Evolutionary conservation across 345 rosid species (phyloP).

Genomic region (Euphorbia peplus): DNA sequence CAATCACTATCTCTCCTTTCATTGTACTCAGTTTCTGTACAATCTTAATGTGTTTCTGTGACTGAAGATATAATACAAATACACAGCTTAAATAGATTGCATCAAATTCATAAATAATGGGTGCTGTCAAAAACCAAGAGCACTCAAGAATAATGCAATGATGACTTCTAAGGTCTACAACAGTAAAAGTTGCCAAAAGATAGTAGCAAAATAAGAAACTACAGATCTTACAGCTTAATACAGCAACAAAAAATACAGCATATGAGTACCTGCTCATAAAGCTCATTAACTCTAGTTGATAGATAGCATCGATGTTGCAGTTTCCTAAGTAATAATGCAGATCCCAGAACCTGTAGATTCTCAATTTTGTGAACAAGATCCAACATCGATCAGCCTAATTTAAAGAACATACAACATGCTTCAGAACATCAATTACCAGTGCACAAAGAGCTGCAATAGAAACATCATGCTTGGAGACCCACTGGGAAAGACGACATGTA

Average conservation of each 20-base stretch:
- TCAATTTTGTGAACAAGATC: constrained; percentile 52
- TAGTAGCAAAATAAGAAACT: not conserved
- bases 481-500: constrained; percentile 53
- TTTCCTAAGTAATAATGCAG: constrained; percentile 41
- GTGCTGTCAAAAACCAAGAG: not conserved
- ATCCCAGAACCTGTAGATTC: constrained; percentile 63
- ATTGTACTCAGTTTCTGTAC: not conserved
- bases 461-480: constrained; percentile 49
- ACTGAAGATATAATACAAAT: constrained; percentile 6
- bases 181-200: not conserved
- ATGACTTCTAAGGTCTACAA: not conserved
- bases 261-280: constrained; percentile 61
- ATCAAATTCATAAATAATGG: not conserved
- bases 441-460: constrained; percentile 39
- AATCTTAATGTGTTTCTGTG: not conserved
- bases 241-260: not conserved
- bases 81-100: not conserved
- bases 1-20: not conserved
- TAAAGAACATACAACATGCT: constrained; percentile 32
- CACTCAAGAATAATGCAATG: constrained; percentile 3
- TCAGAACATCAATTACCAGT: constrained; percentile 47
- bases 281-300: constrained; percentile 58
- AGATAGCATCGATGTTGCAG: constrained; percentile 37
- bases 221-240: not conserved
- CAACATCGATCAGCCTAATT: constrained; percentile 37